Evolutionary conservation across 306 rosid species (phyloP).

Genomic region (Astragalus glycyphyllos): DNA sequence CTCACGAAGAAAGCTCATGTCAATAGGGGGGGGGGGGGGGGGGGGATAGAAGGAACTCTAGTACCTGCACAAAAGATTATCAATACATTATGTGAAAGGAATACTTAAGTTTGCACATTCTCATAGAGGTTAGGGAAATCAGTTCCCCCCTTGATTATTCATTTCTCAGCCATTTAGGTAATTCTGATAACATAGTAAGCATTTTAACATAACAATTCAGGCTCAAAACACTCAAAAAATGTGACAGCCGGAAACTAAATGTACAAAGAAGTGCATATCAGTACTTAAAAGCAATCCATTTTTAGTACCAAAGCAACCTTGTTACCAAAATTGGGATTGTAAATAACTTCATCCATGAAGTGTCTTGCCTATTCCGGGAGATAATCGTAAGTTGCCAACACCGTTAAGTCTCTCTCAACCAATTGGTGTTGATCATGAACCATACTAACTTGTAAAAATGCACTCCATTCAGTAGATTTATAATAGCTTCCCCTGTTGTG

Average conservation of each 20-base stretch:
- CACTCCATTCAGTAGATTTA: slow-evolving; percentile 31
- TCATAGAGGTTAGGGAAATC: slow-evolving; percentile 29
- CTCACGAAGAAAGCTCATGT: background rate
- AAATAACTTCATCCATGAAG: slow-evolving; percentile 31
- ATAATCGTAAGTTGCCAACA: slow-evolving; percentile 37
- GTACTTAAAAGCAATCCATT: slow-evolving; percentile 43
- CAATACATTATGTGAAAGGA: slow-evolving; percentile 27
- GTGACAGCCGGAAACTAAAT: slow-evolving; percentile 37
- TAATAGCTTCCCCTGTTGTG: slow-evolving; percentile 54
- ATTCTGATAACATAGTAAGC: slow-evolving; percentile 12
- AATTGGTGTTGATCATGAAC: slow-evolving; percentile 28
- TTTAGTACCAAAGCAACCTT: slow-evolving; percentile 42
- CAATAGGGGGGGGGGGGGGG: background rate
- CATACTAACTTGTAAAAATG: slow-evolving; percentile 38
- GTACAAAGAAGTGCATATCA: slow-evolving; percentile 37
- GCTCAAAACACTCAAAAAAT: slow-evolving; percentile 36
- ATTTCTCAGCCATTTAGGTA: slow-evolving; percentile 29
- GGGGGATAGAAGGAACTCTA: background rate
- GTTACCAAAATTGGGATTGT: slow-evolving; percentile 35
- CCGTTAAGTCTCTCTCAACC: slow-evolving; percentile 30
- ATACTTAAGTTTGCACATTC: slow-evolving; percentile 30
- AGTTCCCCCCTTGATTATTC: slow-evolving; percentile 33
- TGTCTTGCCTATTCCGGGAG: slow-evolving; percentile 27
- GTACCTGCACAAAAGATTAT: slow-evolving; percentile 2
- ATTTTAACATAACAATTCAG: slow-evolving; percentile 32